Conservation (phyloP, 73 alveolate species). For the Diophrys appendiculata region DNA sequence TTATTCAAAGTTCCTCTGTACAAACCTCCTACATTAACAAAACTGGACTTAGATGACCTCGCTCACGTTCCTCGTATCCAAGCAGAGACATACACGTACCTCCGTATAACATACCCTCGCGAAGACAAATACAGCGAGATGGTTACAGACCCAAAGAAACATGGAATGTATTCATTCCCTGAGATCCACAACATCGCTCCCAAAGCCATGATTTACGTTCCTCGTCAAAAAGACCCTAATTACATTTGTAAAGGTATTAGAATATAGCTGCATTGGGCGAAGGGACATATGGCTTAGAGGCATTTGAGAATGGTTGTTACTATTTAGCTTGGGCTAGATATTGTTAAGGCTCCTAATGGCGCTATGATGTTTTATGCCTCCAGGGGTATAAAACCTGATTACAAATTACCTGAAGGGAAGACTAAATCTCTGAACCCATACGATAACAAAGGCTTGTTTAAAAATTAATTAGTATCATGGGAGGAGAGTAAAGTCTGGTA, state of each 20-base stretch:
- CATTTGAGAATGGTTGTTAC: conserved; percentile 52
- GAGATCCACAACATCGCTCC: conserved; percentile 68
- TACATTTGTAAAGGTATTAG: conserved; percentile 51
- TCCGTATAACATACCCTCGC: conserved; percentile 54
- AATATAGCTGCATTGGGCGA: conserved; percentile 39
- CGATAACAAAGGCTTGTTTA: neutral
- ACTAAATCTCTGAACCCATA: neutral
- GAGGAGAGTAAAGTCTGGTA: conserved; percentile 51
- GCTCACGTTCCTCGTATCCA: conserved; percentile 38
- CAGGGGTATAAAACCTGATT: conserved; percentile 34
- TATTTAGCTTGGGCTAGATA: conserved; percentile 43
- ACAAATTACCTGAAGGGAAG: neutral
- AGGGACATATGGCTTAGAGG: conserved; percentile 41
- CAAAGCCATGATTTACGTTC: conserved; percentile 42
- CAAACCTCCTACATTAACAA: conserved; percentile 60
- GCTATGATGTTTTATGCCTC: conserved; percentile 55
- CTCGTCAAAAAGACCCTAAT: conserved; percentile 56
- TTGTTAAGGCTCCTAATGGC: conserved; percentile 36
- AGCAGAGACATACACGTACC: conserved; percentile 49
- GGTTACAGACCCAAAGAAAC: conserved; percentile 45
- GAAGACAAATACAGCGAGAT: conserved; percentile 58
- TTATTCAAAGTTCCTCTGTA: conserved; percentile 54
- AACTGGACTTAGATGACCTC: conserved; percentile 51
- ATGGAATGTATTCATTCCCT: conserved; percentile 48
- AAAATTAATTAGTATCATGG: conserved; percentile 5